Evolutionary conservation across 768 basidiomycete species (phyloP).

Genomic region (Mycena chlorophos): DNA sequence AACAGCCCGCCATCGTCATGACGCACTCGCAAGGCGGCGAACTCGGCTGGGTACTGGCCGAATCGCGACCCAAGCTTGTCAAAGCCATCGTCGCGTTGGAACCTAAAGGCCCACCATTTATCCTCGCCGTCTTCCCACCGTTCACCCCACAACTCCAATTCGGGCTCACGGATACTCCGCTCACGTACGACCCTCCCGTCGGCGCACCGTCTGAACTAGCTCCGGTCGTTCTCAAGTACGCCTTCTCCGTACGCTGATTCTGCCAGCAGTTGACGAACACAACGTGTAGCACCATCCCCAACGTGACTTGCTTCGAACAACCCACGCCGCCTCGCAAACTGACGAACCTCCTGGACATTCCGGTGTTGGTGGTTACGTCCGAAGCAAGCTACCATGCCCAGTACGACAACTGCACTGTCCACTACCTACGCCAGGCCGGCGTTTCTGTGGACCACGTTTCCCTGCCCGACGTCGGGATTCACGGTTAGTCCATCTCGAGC

Average conservation of each 20-base stretch:
- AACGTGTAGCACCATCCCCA: conserved; percentile 12
- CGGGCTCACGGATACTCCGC: conserved; percentile 38
- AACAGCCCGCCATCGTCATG: conserved; percentile 34
- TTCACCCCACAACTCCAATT: conserved; percentile 30
- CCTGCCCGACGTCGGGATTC: conserved; percentile 33
- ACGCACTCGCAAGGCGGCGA: conserved; percentile 40
- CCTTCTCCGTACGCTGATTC: neutral
- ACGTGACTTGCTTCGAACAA: conserved; percentile 33
- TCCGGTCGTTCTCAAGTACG: conserved; percentile 21
- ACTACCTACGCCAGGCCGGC: conserved; percentile 35
- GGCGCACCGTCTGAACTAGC: conserved; percentile 30
- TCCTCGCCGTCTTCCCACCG: conserved; percentile 28
- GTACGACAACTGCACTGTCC: conserved; percentile 37
- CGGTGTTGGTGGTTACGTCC: conserved; percentile 38
- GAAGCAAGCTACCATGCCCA: conserved; percentile 39
- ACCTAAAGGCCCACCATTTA: conserved; percentile 40
- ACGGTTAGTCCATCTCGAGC: conserved; percentile 11
- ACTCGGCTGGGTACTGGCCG: conserved; percentile 39
- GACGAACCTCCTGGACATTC: conserved; percentile 32
- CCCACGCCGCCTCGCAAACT: conserved; percentile 32
- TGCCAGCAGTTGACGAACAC: neutral
- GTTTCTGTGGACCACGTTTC: conserved; percentile 35
- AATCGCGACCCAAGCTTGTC: conserved; percentile 34
- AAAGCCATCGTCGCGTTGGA: conserved; percentile 40
- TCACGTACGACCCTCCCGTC: conserved; percentile 36